Evolutionary conservation across 192 early-diverging fungal species (phyloP), one percentile per base, ranked within the genome.

Genomic region (Umbelopsis isabellina): DNA sequence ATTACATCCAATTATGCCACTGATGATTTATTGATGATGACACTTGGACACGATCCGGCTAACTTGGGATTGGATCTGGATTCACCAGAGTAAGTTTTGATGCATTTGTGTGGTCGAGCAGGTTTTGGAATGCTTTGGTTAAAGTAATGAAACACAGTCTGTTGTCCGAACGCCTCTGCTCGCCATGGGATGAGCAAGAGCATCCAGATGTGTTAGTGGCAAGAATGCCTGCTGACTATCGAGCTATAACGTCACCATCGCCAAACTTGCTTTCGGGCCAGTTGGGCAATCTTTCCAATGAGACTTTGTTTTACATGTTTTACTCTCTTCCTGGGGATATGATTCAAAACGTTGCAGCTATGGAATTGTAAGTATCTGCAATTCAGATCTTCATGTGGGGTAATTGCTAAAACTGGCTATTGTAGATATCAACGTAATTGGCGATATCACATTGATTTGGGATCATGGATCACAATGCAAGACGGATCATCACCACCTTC

Each of bases 221-320:
- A 15, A 25, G 13, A 16, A 4, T 61, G 12, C 55, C 55, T 4
- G 10, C 12, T 12, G 15, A 61, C 30, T 61, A 61, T 25, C 27
- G 16, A 7, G 8, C 30, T 7, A 2, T 61, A 3, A 11, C 55
- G 0, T 25, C 16, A 16, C 55, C 55, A 18, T 61, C 55, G 13
- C 30, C 55, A 2, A 61, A 27, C 13, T 25, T 61, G 10, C 37
- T 61, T 18, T 25, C 33, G 3, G 27, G 33, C 16, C 55, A 61
- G 30, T 18, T 61, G 27, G 12, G 15, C 33, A 35, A 11, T 18
- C n/a, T 61, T n/a, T 61, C 55, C 2, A 61, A 61, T 25, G 55
- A 61, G 33, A 61, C 33, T 16, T 18, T 61, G 6, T 61, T 61
- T 25, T 61, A 61, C 18, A 61, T 61, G 27, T 61, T 61, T 35